These are phyloP conservation scores for Ormosia emarginata DNA, from an alignment of 306 rosid species.

Conservation along the genomic window DNA sequence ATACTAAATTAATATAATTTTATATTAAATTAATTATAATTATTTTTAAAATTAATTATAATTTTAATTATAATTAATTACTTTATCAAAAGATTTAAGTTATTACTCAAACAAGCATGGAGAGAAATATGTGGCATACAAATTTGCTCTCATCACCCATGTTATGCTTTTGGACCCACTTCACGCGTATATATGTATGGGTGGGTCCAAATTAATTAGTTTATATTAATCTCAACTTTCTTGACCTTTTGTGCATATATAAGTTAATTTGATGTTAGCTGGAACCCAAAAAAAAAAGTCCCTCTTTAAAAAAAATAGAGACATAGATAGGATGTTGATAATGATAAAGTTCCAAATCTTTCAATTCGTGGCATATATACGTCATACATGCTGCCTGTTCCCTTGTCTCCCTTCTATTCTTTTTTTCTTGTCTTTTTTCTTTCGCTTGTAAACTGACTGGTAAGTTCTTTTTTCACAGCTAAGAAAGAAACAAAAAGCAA, in stretches of 20 bases:
- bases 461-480: not conserved
- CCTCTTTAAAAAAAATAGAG: not conserved
- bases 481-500: not conserved
- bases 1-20: too few relatives aligned
- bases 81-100: too few relatives aligned
- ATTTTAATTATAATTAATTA: too few relatives aligned
- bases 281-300: slow-evolving; percentile 22
- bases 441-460: not conserved
- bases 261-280: slow-evolving; percentile 28
- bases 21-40: too few relatives aligned
- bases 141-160: slow-evolving; percentile 40
- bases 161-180: slow-evolving; percentile 36
- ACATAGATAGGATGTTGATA: not conserved
- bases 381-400: slow-evolving; percentile 34
- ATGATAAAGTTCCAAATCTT: not conserved
- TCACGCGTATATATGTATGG: slow-evolving; percentile 38
- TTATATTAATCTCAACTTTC: not conserved
- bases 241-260: slow-evolving; percentile 11
- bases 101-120: not conserved
- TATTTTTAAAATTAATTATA: too few relatives aligned
- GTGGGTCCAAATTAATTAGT: slow-evolving; percentile 7
- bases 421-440: not conserved
- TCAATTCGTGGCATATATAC: not conserved
- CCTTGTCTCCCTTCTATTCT: slow-evolving; percentile 13
- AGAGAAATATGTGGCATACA: not conserved